Evolutionary conservation across 176 grass and related monocot species (phyloP).

Genomic region (Leersia perrieri): DNA sequence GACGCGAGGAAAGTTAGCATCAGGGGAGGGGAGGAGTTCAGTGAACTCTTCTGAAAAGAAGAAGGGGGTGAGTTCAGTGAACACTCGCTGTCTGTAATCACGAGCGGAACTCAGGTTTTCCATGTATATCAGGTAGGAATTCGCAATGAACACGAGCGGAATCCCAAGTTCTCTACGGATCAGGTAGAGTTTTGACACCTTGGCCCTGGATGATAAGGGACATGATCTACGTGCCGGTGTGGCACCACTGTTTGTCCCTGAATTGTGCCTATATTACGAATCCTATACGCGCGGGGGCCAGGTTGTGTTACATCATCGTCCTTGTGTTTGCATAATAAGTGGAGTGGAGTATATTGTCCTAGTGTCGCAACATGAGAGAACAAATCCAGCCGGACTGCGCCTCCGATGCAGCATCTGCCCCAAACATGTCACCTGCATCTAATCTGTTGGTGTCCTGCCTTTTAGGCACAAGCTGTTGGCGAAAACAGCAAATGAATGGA

Average conservation of each 20-base stretch:
- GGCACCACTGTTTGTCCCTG: no score
- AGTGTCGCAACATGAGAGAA: neutral
- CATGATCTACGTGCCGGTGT: neutral
- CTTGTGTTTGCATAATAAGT: neutral
- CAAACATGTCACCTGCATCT: conserved; percentile 5
- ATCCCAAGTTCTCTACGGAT: neutral
- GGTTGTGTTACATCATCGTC: no score
- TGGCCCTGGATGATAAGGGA: neutral
- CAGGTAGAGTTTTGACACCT: neutral
- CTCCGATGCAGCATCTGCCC: conserved; percentile 6
- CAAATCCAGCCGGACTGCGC: neutral
- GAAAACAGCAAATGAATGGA: conserved; percentile 7
- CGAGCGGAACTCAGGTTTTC: no score
- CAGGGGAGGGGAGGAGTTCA: neutral
- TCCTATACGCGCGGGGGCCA: no score
- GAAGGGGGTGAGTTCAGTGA: no score
- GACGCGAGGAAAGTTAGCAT: neutral
- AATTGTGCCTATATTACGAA: no score
- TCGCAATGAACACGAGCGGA: neutral
- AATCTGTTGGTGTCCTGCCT: neutral
- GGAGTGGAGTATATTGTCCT: neutral
- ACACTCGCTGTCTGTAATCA: no score
- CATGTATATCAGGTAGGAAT: no score
- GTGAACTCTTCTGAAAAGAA: no score
- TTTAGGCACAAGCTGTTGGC: neutral